Base-by-base conservation (phyloP, 73 alveolate genomes). In the Blepharisma japonicum region DNA sequence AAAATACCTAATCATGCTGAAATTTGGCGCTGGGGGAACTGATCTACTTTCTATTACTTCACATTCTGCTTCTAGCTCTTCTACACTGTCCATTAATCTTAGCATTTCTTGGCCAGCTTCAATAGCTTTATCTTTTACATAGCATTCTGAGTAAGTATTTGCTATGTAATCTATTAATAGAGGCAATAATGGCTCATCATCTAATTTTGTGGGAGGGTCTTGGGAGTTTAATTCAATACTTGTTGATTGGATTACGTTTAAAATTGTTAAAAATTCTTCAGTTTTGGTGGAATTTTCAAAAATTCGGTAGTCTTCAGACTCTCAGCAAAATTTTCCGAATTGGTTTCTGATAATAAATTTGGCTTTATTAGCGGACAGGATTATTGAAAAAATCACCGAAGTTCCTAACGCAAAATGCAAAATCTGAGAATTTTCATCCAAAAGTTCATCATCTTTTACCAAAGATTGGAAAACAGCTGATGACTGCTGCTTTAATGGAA, bases 241-340 rank as follows among this genome's bases (percentile, higher is more conserved):
- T 45, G 20, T n/a, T n/a, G 70, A 9, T 70, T 70, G 25, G 27
- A 70, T 39, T n/a, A 9, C 9, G 66, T 70, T 45, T 54, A 70
- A 14, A 9, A 14, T 21, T 45, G 11, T 45, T 39, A 18, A 8
- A 21, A 70, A 14, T 70, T 70, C n/a, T 45, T 70, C 66, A 39
- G 14, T 45, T 9, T 7, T 70, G 23, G 32, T 14, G 21, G 80
- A 23, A 14, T 11, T 11, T n/a, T 70, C 66, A 25, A 70, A 70
- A 38, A 47, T 54, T 45, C 23, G 11, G 61, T 14, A 70, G 46
- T 70, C 68, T 9, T 70, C 23, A 45, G 66, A 18, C 5, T 70
- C 66, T 6, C 56, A 70, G 46, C 80, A 70, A 25, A 70, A 70
- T 14, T 54, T 23, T 2, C 80, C 80, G 45, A 70, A 70, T 70